Evolutionary conservation across 2,329 filamentous ascomycete species (phyloP).

Genomic region (Epichloe sp.): DNA sequence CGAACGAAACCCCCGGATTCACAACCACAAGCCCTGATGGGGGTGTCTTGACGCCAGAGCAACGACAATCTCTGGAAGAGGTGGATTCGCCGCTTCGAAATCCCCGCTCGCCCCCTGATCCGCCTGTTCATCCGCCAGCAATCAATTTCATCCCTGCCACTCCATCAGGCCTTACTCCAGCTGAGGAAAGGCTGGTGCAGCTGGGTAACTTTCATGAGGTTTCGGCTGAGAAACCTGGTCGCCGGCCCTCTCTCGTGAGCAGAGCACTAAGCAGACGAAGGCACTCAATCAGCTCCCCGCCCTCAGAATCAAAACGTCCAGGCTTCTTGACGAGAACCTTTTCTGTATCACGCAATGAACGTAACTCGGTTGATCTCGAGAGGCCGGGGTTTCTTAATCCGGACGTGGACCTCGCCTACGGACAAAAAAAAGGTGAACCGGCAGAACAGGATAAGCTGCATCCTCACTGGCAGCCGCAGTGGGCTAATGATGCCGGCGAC

Average conservation of each 20-base stretch:
- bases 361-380: slow-evolving; percentile 17
- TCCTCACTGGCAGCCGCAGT: slow-evolving; percentile 47
- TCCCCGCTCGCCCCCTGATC: slow-evolving; percentile 44
- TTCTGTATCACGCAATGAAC: slow-evolving; percentile 35
- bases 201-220: slow-evolving; percentile 42
- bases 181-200: slow-evolving; percentile 36
- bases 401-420: slow-evolving; percentile 21
- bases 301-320: slow-evolving; percentile 24
- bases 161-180: slow-evolving; percentile 44
- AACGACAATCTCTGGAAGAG: slow-evolving; percentile 34
- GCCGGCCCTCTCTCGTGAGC: slow-evolving; percentile 38
- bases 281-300: slow-evolving; percentile 28
- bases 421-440: slow-evolving; percentile 30
- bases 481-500: slow-evolving; percentile 24
- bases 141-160: slow-evolving; percentile 51
- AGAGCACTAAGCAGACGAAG: slow-evolving; percentile 38
- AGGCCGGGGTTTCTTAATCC: slow-evolving; percentile 14
- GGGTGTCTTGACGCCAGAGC: slow-evolving; percentile 36
- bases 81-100: slow-evolving; percentile 51
- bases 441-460: slow-evolving; percentile 43
- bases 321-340: slow-evolving; percentile 36
- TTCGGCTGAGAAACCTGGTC: slow-evolving; percentile 29
- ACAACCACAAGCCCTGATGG: slow-evolving; percentile 26
- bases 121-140: slow-evolving; percentile 27
- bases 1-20: slow-evolving; percentile 21